These are phyloP conservation scores for Hypericum perforatum DNA, from an alignment of 345 rosid species.

Conservation along the genomic window DNA sequence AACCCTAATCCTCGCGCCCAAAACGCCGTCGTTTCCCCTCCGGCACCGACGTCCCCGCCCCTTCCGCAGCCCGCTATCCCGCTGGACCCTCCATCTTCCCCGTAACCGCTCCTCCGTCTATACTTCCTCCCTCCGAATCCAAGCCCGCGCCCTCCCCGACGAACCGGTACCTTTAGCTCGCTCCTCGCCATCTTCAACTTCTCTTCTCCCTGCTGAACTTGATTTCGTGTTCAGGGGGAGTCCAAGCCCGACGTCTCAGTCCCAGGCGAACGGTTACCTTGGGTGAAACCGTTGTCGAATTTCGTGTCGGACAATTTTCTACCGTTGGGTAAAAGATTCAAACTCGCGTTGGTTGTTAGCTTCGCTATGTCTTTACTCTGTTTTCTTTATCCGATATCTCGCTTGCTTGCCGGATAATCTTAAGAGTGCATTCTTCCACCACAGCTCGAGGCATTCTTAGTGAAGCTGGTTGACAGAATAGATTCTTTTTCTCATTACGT, in stretches of 20 bases:
- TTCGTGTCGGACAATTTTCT: slow-evolving; percentile 60
- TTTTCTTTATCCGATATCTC: no score
- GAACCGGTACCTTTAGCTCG: no score
- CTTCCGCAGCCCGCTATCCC: slow-evolving; percentile 5
- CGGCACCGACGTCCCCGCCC: slow-evolving; percentile 8
- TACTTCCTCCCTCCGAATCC: background rate
- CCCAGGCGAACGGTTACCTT: slow-evolving; percentile 18
- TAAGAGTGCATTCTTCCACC: no score
- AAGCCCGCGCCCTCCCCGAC: no score
- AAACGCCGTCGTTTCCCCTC: slow-evolving; percentile 3
- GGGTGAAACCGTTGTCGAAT: slow-evolving; percentile 37
- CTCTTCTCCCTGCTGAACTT: background rate
- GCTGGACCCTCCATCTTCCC: slow-evolving; percentile 19
- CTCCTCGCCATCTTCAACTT: no score
- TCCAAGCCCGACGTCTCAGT: slow-evolving; percentile 18
- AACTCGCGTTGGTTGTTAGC: no score
- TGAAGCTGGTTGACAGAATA: no score
- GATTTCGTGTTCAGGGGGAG: slow-evolving; percentile 23
- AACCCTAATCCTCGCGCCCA: slow-evolving; percentile 18
- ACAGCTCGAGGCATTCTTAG: no score
- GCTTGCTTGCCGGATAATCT: no score
- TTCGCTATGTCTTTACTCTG: no score
- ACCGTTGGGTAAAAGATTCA: slow-evolving; percentile 45
- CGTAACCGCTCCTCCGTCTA: slow-evolving; percentile 16
- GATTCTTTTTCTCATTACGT: no score